phyloP scores from a whole-genome alignment of 202 grass and related monocot genomes.

The Bolboschoenoplectus hybrid region DNA sequence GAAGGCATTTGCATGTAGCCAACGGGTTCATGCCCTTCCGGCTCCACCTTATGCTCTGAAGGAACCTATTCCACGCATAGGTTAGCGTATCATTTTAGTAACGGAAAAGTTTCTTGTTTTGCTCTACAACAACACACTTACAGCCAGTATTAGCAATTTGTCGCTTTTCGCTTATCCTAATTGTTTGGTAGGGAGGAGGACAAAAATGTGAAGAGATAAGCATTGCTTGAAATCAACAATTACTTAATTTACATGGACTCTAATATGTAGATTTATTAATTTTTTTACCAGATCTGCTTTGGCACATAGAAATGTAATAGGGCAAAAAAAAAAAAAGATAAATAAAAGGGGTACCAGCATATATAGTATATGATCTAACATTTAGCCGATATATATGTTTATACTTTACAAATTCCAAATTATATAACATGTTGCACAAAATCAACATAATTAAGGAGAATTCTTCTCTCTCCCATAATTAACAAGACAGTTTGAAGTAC shows the following conservation, averaged over 20 bases:
- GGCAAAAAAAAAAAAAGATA: neutral
- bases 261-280: neutral
- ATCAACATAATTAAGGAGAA: neutral
- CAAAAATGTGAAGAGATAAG: conserved; percentile 18
- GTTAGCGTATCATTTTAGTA: conserved; percentile 26
- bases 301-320: neutral
- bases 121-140: neutral
- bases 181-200: conserved; percentile 33
- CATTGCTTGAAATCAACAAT: conserved; percentile 9
- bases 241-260: conserved; percentile 12
- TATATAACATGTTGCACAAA: conserved; percentile 5
- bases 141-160: conserved; percentile 2
- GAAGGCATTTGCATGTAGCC: conserved; percentile 33
- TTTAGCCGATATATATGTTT: neutral
- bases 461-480: neutral
- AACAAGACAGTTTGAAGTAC: neutral
- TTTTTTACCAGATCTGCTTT: neutral
- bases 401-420: neutral
- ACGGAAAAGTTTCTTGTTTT: conserved; percentile 25
- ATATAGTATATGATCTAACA: neutral
- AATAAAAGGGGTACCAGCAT: neutral
- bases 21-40: conserved; percentile 42
- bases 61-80: conserved; percentile 34
- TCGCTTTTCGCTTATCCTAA: conserved; percentile 30
- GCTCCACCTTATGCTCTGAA: conserved; percentile 28